phyloP scores from a whole-genome alignment of 169 alveolate species.

The Perkinsus marinus region DNA sequence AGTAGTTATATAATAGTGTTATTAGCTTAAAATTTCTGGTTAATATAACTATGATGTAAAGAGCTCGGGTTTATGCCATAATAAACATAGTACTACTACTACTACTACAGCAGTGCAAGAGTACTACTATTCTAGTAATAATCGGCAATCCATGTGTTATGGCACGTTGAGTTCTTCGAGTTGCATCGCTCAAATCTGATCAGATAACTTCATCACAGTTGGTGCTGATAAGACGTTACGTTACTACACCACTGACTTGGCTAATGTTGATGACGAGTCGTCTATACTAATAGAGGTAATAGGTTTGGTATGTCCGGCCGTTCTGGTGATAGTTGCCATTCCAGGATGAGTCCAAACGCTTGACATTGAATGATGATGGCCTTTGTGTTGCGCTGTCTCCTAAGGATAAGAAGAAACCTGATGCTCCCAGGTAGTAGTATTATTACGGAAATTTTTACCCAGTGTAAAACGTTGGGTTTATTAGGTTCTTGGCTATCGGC shows the following conservation, averaged over 20 bases:
- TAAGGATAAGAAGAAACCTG: not conserved
- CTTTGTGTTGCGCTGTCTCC: not conserved
- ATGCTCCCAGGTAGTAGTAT: not conserved
- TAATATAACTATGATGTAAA: too few relatives aligned
- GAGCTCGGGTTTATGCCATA: too few relatives aligned
- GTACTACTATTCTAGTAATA: too few relatives aligned
- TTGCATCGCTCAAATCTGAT: too few relatives aligned
- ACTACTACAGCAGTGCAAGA: too few relatives aligned
- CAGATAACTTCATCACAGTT: not conserved
- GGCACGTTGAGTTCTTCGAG: too few relatives aligned
- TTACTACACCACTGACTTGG: not conserved
- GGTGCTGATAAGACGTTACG: not conserved
- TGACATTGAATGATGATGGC: not conserved
- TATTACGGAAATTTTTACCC: not conserved
- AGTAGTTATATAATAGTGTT: too few relatives aligned
- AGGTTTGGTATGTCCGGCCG: too few relatives aligned
- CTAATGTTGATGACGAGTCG: not conserved
- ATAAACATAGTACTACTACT: too few relatives aligned
- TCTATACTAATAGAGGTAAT: not conserved
- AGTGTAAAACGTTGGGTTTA: not conserved
- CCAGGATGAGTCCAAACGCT: not conserved
- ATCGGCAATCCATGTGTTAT: too few relatives aligned
- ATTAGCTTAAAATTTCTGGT: too few relatives aligned
- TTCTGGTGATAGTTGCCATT: too few relatives aligned
- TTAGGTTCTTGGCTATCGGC: constrained; percentile 43